Conservation (phyloP, 129 eudicot genomes). For the Glebionis coronaria region DNA sequence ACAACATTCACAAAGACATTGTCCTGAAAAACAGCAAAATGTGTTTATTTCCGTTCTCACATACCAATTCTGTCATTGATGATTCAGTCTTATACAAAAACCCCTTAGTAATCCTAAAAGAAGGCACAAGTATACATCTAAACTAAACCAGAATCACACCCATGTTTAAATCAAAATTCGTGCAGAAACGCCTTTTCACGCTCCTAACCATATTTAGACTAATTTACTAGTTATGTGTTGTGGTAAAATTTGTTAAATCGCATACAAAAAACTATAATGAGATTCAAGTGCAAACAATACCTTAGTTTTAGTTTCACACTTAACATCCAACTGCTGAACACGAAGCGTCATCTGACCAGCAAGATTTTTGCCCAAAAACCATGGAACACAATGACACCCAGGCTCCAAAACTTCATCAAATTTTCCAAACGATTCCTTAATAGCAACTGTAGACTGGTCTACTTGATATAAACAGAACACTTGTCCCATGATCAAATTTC, state of each 20-base stretch:
- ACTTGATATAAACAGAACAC: conserved; percentile 63
- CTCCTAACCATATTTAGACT: too few species aligned
- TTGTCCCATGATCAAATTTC: conserved; percentile 53
- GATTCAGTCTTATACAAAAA: too few species aligned
- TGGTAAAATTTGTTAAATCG: too few species aligned
- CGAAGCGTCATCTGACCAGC: conserved; percentile 77
- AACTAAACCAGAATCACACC: too few species aligned
- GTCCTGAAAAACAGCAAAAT: conserved; percentile 44
- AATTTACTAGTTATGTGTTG: too few species aligned
- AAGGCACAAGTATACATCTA: too few species aligned
- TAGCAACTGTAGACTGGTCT: conserved; percentile 88
- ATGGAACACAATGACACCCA: conserved; percentile 84
- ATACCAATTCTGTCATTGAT: not conserved
- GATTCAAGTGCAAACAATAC: conserved; percentile 20
- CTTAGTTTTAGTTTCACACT: conserved; percentile 88
- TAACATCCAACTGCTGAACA: conserved; percentile 75
- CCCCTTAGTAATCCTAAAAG: too few species aligned
- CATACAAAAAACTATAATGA: too few species aligned
- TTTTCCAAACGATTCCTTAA: conserved; percentile 71
- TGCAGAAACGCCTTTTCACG: too few species aligned
- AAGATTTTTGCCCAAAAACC: conserved; percentile 66
- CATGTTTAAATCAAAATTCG: too few species aligned
- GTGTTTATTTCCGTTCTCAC: not conserved
- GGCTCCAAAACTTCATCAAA: conserved; percentile 76
- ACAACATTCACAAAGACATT: conserved; percentile 84